A percentile compares a stretch with the other conserved stretches of the same genome.
Conservation (phyloP, 495 filamentous ascomycete genomes). For the Aspergillus campestris region DNA sequence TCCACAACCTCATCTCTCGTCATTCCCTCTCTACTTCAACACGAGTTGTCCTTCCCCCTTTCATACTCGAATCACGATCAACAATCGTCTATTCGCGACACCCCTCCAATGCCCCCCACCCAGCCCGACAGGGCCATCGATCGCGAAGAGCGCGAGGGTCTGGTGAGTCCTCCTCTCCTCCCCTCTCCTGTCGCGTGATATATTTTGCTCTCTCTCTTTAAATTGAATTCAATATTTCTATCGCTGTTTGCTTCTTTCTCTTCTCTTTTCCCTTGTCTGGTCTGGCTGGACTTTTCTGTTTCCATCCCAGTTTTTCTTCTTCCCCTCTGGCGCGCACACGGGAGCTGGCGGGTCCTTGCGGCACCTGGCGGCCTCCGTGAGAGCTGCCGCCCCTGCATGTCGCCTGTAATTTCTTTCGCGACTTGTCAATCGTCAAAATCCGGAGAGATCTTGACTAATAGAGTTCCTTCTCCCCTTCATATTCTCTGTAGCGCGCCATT, state of each 20-base stretch:
- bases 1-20: slow-evolving; percentile 4
- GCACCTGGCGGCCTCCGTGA: slow-evolving; percentile 2
- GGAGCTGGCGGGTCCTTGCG: no score
- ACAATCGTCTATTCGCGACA: no score
- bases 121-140: slow-evolving; percentile 68
- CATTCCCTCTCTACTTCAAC: slow-evolving; percentile 2
- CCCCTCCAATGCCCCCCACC: slow-evolving; percentile 46
- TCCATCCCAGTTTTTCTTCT: background rate
- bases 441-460: slow-evolving; percentile 23
- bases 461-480: slow-evolving; percentile 10
- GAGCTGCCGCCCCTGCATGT: background rate
- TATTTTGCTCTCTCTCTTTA: background rate
- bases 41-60: no score
- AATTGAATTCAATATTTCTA: no score
- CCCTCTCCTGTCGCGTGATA: slow-evolving; percentile 1
- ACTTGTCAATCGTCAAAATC: background rate
- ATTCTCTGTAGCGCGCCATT: slow-evolving; percentile 60
- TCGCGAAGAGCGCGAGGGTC: slow-evolving; percentile 82
- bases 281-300: background rate
- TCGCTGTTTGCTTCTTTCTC: slow-evolving; percentile 6
- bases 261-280: slow-evolving; percentile 1
- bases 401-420: background rate
- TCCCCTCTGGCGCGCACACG: slow-evolving; percentile 4
- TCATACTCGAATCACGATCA: no score
- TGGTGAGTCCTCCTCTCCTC: slow-evolving; percentile 53